Evolutionary conservation across 2,329 filamentous ascomycete genomes (phyloP).

Genomic region (Onygena corvina): DNA sequence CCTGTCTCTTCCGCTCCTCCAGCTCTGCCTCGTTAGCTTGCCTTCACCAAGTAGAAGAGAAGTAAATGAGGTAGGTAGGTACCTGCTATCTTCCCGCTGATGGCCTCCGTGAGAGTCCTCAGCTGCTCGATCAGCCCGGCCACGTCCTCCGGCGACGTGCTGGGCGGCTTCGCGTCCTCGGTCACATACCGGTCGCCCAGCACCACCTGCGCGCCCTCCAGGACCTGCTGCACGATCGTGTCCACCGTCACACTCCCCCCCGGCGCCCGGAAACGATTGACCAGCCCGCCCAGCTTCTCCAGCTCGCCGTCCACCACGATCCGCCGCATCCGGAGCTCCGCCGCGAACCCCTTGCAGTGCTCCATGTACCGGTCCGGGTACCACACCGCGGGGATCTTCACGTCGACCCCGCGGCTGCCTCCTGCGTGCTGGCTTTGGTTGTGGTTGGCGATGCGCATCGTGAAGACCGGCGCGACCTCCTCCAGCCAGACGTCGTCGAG

Average conservation of each 20-base stretch:
- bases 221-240: conserved; percentile 28
- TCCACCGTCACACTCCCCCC: conserved; percentile 20
- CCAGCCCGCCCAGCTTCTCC: conserved; percentile 23
- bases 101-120: conserved; percentile 26
- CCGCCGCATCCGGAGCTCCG: conserved; percentile 35
- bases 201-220: conserved; percentile 21
- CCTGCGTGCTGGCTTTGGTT: conserved; percentile 26
- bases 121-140: conserved; percentile 27
- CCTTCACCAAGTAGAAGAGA: neutral
- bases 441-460: conserved; percentile 31
- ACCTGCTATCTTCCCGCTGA: conserved; percentile 34
- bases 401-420: conserved; percentile 24
- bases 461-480: conserved; percentile 43
- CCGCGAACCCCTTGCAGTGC: conserved; percentile 37
- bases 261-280: conserved; percentile 20
- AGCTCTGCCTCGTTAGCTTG: conserved; percentile 23
- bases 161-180: conserved; percentile 16
- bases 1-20: conserved; percentile 32
- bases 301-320: conserved; percentile 27
- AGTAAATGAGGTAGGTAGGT: conserved; percentile 7
- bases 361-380: conserved; percentile 51
- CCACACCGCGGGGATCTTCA: conserved; percentile 43
- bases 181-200: conserved; percentile 9
- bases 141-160: conserved; percentile 10
- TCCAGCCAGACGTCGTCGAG: conserved; percentile 39